A percentile compares a stretch with the other conserved stretches of the same genome.
These are phyloP conservation scores for Lactifluus piperatus DNA, from an alignment of 768 basidiomycete genomes.

Conservation along the genomic window DNA sequence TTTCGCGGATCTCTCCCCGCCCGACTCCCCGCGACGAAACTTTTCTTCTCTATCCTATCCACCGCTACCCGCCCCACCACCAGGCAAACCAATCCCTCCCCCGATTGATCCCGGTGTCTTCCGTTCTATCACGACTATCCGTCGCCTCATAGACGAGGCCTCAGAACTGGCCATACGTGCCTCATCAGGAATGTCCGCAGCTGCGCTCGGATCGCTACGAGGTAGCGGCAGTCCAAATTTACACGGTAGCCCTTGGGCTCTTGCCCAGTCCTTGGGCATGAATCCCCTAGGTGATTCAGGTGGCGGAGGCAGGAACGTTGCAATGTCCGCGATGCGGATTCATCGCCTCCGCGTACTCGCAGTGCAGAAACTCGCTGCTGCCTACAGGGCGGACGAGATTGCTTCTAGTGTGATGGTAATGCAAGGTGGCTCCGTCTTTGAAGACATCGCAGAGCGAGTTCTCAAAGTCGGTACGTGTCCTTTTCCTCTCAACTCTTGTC, in stretches of 20 bases:
- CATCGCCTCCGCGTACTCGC: conserved; percentile 75
- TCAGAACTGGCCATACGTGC: conserved; percentile 84
- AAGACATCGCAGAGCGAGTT: conserved; percentile 85
- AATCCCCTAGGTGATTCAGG: conserved; percentile 45
- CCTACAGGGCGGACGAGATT: conserved; percentile 83
- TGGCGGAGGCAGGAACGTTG: conserved; percentile 59
- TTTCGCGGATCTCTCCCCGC: conserved; percentile 33
- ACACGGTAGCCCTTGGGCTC: conserved; percentile 47
- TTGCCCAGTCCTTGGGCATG: conserved; percentile 55
- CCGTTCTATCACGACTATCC: conserved; percentile 62
- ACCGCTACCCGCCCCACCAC: conserved; percentile 44
- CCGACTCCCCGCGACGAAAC: conserved; percentile 26
- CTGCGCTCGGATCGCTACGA: conserved; percentile 61
- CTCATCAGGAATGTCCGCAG: conserved; percentile 71
- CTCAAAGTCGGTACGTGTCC: conserved; percentile 49
- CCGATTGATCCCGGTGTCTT: conserved; percentile 89
- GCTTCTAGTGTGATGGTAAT: conserved; percentile 92
- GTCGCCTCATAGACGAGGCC: conserved; percentile 81
- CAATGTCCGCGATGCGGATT: conserved; percentile 80
- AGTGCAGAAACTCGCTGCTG: conserved; percentile 78
- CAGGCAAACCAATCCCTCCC: conserved; percentile 67
- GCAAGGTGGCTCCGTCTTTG: conserved; percentile 89
- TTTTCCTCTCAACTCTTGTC: background rate
- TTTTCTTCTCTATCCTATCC: conserved; percentile 31
- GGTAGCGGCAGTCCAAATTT: conserved; percentile 30